Conservation (phyloP, 2,329 filamentous ascomycete genomes). For the Cladosporium colombiae region DNA sequence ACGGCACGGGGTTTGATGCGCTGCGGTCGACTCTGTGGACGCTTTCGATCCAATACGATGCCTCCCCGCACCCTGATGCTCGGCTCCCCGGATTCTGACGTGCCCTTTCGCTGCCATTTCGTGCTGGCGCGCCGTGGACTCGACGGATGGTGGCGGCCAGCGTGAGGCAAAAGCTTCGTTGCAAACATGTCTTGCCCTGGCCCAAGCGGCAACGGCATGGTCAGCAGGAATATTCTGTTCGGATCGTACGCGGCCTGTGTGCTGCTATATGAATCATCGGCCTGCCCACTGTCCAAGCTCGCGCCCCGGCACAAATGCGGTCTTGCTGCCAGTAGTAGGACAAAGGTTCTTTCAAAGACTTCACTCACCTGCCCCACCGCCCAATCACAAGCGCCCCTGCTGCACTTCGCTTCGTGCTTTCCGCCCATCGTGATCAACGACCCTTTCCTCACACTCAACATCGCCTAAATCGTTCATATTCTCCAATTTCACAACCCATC, state of each 20-base stretch:
- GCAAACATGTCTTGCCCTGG: slow-evolving; percentile 1
- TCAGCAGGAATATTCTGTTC: slow-evolving; percentile 11
- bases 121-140: background rate
- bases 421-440: background rate
- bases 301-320: slow-evolving; percentile 12
- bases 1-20: slow-evolving; percentile 3
- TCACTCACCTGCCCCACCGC: slow-evolving; percentile 9
- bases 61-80: background rate
- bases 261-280: slow-evolving; percentile 17
- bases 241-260: background rate
- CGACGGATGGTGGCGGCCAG: slow-evolving; percentile 3
- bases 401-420: slow-evolving; percentile 12
- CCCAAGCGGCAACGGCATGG: slow-evolving; percentile 16
- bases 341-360: slow-evolving; percentile 21
- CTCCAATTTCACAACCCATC: background rate
- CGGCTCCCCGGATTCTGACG: slow-evolving; percentile 20
- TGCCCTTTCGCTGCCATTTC: background rate
- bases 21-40: background rate
- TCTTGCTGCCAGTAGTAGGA: slow-evolving; percentile 11
- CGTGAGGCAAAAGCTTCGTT: slow-evolving; percentile 15
- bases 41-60: slow-evolving; percentile 6
- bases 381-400: slow-evolving; percentile 15
- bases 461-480: background rate
- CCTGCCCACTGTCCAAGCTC: background rate
- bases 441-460: background rate